Conservation (phyloP, 2,329 filamentous ascomycete genomes). For the Macrophomina phaseolina region DNA sequence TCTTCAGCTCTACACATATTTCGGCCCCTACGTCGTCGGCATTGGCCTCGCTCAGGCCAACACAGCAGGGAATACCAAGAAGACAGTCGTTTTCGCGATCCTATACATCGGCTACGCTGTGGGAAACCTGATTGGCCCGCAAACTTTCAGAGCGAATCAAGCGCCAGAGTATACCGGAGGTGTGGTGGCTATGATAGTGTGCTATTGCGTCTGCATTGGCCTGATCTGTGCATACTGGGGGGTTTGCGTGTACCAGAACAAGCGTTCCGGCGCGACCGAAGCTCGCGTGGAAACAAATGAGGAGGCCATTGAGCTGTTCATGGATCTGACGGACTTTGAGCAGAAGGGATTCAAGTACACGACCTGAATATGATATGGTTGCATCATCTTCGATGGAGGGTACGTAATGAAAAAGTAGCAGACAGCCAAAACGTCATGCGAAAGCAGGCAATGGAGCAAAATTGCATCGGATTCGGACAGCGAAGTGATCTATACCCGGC, state of each 20-base stretch:
- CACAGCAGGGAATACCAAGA: conserved; percentile 49
- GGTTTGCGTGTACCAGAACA: conserved; percentile 5
- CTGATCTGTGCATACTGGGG: conserved; percentile 23
- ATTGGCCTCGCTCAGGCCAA: conserved; percentile 42
- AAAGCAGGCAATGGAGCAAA: too few species aligned
- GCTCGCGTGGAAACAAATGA: not conserved
- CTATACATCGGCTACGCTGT: conserved; percentile 49
- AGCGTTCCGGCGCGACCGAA: not conserved
- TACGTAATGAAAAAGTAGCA: too few species aligned
- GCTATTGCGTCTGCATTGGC: conserved; percentile 25
- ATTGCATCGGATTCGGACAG: too few species aligned
- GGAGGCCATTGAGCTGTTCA: conserved; percentile 14
- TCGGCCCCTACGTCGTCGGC: conserved; percentile 40
- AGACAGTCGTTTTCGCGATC: conserved; percentile 46
- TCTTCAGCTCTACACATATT: conserved; percentile 46
- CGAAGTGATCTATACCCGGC: too few species aligned
- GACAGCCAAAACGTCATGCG: too few species aligned
- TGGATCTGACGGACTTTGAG: conserved; percentile 31
- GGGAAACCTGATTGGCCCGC: conserved; percentile 51
- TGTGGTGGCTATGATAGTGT: conserved; percentile 22
- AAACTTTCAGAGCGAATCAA: conserved; percentile 48
- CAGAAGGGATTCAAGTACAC: conserved; percentile 31
- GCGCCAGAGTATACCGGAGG: conserved; percentile 47
- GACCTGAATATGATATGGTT: not conserved
- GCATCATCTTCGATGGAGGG: too few species aligned